Conservation (phyloP, 257 asterid species). For the Plantago elongata region DNA sequence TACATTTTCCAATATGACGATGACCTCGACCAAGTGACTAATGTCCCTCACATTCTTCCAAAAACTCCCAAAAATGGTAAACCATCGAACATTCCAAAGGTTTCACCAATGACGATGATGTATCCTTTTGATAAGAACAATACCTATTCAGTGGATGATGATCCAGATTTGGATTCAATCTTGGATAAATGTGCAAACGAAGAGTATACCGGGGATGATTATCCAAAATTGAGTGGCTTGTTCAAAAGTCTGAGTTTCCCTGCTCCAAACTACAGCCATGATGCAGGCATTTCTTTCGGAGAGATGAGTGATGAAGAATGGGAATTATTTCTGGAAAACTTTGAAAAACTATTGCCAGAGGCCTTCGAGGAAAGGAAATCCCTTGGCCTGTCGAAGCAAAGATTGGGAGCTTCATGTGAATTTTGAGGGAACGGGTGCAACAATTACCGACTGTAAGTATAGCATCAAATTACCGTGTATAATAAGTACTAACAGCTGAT, state of each 20-base stretch:
- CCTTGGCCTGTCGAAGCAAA: constrained; percentile 63
- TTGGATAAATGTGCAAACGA: constrained; percentile 16
- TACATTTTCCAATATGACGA: constrained; percentile 48
- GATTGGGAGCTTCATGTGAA: constrained; percentile 84
- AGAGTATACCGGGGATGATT: constrained; percentile 16
- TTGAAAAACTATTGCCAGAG: constrained; percentile 48
- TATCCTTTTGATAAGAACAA: constrained; percentile 14
- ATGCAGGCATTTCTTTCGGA: constrained; percentile 56
- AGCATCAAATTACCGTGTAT: constrained; percentile 22
- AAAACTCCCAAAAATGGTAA: constrained; percentile 30
- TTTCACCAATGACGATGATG: constrained; percentile 34
- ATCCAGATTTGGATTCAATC: constrained; percentile 13
- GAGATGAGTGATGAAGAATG: constrained; percentile 65
- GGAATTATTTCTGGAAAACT: constrained; percentile 54
- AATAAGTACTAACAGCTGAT: constrained; percentile 21
- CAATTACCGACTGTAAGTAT: constrained; percentile 12
- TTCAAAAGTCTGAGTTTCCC: constrained; percentile 73
- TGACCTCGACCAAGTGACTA: constrained; percentile 20
- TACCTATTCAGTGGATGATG: constrained; percentile 6
- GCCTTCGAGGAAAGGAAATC: constrained; percentile 67
- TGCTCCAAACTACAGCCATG: constrained; percentile 40
- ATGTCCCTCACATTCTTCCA: constrained; percentile 15
- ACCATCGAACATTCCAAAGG: constrained; percentile 47
- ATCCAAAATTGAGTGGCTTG: constrained; percentile 31
- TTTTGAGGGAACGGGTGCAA: constrained; percentile 39